These are phyloP conservation scores for Trichoderma citrinoviride DNA, from an alignment of 2,329 filamentous ascomycete species.

Conservation along the genomic window DNA sequence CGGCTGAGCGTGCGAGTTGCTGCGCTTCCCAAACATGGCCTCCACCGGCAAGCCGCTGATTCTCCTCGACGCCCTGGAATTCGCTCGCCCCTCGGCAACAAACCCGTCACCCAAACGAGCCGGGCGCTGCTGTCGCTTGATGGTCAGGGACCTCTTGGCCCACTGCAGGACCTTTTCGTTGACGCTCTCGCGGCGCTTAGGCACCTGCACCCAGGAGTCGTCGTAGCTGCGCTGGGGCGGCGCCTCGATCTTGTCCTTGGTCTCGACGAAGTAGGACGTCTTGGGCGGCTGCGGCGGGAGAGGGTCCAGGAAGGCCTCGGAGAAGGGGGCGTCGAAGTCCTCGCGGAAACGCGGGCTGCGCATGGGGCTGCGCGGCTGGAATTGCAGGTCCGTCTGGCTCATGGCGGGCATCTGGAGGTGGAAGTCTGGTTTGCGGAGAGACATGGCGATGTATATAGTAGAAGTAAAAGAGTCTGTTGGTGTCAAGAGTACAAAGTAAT, in stretches of 20 bases:
- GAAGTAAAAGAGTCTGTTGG: neutral
- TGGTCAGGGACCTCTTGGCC: constrained; percentile 35
- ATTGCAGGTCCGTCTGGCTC: constrained; percentile 22
- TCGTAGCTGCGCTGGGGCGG: constrained; percentile 22
- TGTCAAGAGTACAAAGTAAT: neutral
- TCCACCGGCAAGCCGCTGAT: constrained; percentile 1
- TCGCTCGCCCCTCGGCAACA: constrained; percentile 18
- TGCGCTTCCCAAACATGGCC: neutral
- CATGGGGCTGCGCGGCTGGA: constrained; percentile 20
- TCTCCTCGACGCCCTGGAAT: constrained; percentile 8
- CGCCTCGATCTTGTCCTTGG: constrained; percentile 29
- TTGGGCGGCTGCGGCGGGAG: constrained; percentile 34
- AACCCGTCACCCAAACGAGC: constrained; percentile 28
- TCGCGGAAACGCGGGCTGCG: constrained; percentile 39
- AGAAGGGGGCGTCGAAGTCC: constrained; percentile 41
- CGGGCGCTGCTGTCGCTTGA: constrained; percentile 29
- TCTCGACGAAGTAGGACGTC: constrained; percentile 31
- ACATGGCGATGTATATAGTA: constrained; percentile 25
- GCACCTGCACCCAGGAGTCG: constrained; percentile 30
- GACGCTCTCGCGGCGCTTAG: constrained; percentile 31
- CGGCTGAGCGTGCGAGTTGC: constrained; percentile 13
- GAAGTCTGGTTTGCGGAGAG: constrained; percentile 31
- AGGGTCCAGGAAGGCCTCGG: constrained; percentile 35
- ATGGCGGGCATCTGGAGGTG: constrained; percentile 30
- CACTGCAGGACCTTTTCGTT: constrained; percentile 37